A percentile compares a stretch with the other conserved stretches of the same genome.
These are phyloP conservation scores for Blastomyces silverae DNA, from an alignment of 2,329 filamentous ascomycete species.

Conservation along the genomic window DNA sequence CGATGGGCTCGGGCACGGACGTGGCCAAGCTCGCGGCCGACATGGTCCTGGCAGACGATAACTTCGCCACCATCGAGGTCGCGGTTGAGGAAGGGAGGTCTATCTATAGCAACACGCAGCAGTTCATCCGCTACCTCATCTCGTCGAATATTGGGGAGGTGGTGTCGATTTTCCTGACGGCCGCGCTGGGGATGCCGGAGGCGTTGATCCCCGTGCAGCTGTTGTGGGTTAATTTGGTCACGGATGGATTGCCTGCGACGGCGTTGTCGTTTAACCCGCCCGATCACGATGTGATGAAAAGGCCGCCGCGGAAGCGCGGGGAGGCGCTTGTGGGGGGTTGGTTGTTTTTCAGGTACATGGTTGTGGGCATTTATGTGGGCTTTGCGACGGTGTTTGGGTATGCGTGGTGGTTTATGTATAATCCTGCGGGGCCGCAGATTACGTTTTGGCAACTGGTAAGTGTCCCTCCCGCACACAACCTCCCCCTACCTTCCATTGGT, in stretches of 20 bases:
- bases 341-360: constrained; percentile 96
- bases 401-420: constrained; percentile 99
- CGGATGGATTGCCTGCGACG: constrained; percentile 91
- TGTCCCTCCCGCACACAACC: constrained; percentile 16
- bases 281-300: constrained; percentile 97
- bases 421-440: constrained; percentile 82
- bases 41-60: constrained; percentile 98
- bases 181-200: constrained; percentile 94
- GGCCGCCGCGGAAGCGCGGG: constrained; percentile 82
- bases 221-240: constrained; percentile 97
- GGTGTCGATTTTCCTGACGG: constrained; percentile 96
- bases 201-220: constrained; percentile 94
- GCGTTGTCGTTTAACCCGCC: constrained; percentile 96
- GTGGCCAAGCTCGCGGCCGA: constrained; percentile 94
- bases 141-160: constrained; percentile 99
- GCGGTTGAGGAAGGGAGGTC: constrained; percentile 95
- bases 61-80: constrained; percentile 95
- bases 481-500: neutral
- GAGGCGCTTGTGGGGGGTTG: constrained; percentile 89
- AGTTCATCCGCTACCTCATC: constrained; percentile 98
- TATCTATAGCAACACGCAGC: constrained; percentile 99
- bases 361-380: constrained; percentile 92
- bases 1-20: constrained; percentile 97
- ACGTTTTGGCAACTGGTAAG: constrained; percentile 72
- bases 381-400: constrained; percentile 93